These are phyloP conservation scores for Aphanocladium album DNA, from an alignment of 2,329 filamentous ascomycete species.

Conservation along the genomic window DNA sequence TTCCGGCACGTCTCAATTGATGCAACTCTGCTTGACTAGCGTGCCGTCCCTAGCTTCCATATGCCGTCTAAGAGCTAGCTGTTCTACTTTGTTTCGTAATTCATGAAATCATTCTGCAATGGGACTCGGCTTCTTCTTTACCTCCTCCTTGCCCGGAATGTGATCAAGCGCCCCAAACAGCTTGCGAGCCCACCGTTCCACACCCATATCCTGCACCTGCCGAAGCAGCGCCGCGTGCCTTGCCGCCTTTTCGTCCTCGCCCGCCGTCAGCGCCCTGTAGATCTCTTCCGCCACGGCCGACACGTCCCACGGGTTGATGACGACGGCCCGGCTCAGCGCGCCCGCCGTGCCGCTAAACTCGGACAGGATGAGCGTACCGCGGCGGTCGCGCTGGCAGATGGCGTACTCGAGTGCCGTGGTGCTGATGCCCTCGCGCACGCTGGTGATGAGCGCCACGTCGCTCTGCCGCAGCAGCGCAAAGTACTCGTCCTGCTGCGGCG, in stretches of 20 bases:
- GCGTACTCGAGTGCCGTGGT: conserved; percentile 94
- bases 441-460: conserved; percentile 90
- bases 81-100: not conserved
- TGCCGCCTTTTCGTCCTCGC: conserved; percentile 54
- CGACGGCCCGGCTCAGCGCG: conserved; percentile 76
- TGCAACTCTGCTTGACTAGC: too few species aligned
- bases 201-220: conserved; percentile 9
- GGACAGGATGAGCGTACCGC: conserved; percentile 85
- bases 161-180: not conserved
- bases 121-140: not conserved
- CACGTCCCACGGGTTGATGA: conserved; percentile 95
- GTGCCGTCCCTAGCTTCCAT: too few species aligned
- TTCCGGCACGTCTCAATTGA: too few species aligned
- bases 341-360: conserved; percentile 94
- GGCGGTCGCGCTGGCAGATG: conserved; percentile 79
- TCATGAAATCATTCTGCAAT: not conserved
- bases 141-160: not conserved
- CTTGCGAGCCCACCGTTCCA: conserved; percentile 6
- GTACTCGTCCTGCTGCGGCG: conserved; percentile 83
- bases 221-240: conserved; percentile 48
- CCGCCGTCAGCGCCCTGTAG: conserved; percentile 74
- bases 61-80: too few species aligned
- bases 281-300: conserved; percentile 79
- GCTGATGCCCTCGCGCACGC: conserved; percentile 95
- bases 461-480: conserved; percentile 84